phyloP scores from a whole-genome alignment of 2,329 filamentous ascomycete genomes.

The Diaporthe sp. region DNA sequence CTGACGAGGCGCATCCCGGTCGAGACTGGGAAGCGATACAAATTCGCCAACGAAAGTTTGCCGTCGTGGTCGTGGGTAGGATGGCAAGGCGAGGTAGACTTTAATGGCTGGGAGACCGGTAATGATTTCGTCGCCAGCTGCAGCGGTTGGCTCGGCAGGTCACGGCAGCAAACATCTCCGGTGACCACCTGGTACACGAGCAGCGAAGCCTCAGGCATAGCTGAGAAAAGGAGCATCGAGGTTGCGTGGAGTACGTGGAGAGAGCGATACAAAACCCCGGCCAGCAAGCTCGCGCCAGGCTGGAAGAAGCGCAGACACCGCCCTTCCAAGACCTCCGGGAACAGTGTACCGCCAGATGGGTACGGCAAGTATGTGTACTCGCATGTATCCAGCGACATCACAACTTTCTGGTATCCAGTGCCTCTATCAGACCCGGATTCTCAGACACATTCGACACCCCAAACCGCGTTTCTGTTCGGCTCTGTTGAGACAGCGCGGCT shows the following conservation, averaged over 20 bases:
- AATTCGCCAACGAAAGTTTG: background rate
- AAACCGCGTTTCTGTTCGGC: background rate
- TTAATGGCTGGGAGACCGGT: background rate
- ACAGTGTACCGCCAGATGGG: background rate
- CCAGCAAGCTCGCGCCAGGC: background rate
- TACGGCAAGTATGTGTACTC: background rate
- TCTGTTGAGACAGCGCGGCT: constrained; percentile 2
- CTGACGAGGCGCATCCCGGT: background rate
- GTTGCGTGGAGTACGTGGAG: background rate
- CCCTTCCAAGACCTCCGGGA: background rate
- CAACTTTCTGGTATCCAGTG: background rate
- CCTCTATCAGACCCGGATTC: background rate
- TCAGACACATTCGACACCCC: background rate
- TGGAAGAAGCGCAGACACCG: background rate
- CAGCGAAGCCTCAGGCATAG: background rate
- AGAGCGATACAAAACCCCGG: background rate
- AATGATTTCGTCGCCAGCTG: background rate
- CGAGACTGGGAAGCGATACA: background rate
- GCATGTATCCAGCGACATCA: background rate
- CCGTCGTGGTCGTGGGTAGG: constrained; percentile 34
- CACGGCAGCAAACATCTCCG: background rate
- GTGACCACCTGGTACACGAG: constrained; percentile 24
- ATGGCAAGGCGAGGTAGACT: constrained; percentile 23
- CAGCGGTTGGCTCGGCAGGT: background rate
- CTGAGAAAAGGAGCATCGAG: constrained; percentile 5